Evolutionary conservation across 306 rosid species (phyloP), one percentile per base, ranked within the genome.

Genomic region (Canavalia gladiata): DNA sequence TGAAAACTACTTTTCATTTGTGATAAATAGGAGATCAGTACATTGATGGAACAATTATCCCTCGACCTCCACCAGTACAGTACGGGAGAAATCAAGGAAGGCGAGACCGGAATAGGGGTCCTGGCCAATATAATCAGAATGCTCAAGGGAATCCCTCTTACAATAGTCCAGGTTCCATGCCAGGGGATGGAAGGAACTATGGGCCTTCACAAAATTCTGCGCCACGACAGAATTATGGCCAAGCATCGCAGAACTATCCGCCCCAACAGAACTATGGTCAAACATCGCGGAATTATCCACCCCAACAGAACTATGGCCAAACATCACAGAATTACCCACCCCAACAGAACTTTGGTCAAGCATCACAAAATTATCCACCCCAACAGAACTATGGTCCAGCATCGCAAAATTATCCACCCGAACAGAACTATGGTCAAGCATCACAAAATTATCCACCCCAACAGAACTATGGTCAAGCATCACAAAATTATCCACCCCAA

Each of bases 51-150:
- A 80, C 85, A 47, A 93, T 95, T 75, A 91, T 90, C 80, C 96
- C 91, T 60, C 90, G 99, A 68, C 97, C 97, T 57, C 99, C 95
- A 4, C 95, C 97, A 0, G 73, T 90, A 81, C 98, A 93, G 70
- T 90, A 85, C 30, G 93, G 88, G 72, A 90, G 92, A 85, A 56
- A 37, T 49, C 92, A 79, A 42, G 85, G 86, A 77, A 88, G 90
- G 35, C 80, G 85, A 41, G 92, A 89, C 6, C 78, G 86, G n/a
- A 83, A 59, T 77, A 81, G 91, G 79, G 79, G 79, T 82, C 35
- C 72, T 8, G 86, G 87, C 58, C 92, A 77, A 75, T 83, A 72
- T 30, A 81, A 87, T 45, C 84, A 73, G 31, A 85, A 71, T 83
- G 79, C 78, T 67, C 92, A 68, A 74, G 85, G 88, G 13, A 89